Evolutionary conservation across 73 alveolate genomes (phyloP).

Genomic region (Stentor roeselii): DNA sequence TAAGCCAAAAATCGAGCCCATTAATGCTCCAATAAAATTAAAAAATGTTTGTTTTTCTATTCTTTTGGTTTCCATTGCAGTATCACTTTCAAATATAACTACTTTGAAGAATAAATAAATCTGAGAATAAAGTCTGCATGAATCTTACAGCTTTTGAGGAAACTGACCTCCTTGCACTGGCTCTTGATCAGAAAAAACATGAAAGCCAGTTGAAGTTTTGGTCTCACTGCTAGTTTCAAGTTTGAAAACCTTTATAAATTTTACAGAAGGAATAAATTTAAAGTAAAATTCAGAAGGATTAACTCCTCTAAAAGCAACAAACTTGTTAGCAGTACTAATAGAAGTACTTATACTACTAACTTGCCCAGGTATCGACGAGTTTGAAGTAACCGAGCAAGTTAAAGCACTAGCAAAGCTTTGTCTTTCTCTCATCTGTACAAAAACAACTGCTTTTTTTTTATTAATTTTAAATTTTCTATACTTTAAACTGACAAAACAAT

Average conservation of each 20-base stretch:
- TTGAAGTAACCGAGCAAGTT: background rate
- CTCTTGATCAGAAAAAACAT: background rate
- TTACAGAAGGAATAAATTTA: background rate
- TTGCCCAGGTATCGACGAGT: background rate
- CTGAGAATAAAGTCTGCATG: background rate
- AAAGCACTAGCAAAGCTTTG: too few species aligned
- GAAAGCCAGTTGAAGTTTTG: background rate
- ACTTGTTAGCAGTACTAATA: background rate
- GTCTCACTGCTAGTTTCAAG: background rate
- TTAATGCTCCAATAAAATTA: too few species aligned
- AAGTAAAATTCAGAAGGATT: background rate
- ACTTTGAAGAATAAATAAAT: too few species aligned
- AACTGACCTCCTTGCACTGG: background rate
- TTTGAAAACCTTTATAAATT: too few species aligned
- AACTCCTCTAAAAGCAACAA: background rate
- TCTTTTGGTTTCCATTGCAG: too few species aligned
- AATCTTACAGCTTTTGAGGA: background rate
- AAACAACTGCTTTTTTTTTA: too few species aligned
- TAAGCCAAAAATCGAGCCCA: too few species aligned
- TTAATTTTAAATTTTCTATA: too few species aligned
- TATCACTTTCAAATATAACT: too few species aligned
- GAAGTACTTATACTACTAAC: background rate
- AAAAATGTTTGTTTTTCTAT: too few species aligned
- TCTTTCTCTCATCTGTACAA: too few species aligned
- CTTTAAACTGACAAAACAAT: too few species aligned